phyloP scores from a whole-genome alignment of 345 rosid species.

The Acer negundo region DNA sequence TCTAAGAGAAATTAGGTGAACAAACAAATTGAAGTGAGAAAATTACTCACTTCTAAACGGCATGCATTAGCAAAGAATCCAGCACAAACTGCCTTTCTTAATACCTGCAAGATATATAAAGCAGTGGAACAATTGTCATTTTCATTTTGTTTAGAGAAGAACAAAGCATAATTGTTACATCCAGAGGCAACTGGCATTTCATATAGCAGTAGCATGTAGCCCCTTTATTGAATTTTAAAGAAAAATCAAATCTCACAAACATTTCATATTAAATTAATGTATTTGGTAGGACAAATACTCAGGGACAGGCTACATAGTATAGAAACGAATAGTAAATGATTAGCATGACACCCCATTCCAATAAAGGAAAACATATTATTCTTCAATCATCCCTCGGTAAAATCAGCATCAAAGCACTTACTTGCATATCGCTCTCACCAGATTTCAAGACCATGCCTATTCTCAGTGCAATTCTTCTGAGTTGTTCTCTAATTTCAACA shows the following conservation, averaged over 20 bases:
- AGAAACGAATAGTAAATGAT: background rate
- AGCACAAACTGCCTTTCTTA: conserved; percentile 82
- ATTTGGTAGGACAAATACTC: background rate
- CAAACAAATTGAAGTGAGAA: conserved; percentile 3
- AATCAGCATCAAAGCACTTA: conserved; percentile 22
- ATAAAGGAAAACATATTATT: background rate
- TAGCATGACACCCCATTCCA: background rate
- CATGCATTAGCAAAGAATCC: conserved; percentile 96
- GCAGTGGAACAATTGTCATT: background rate
- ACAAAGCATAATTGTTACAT: background rate
- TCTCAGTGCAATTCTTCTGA: conserved; percentile 70
- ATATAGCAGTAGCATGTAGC: background rate
- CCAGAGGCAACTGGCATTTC: background rate
- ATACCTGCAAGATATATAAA: conserved; percentile 47
- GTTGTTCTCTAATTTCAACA: conserved; percentile 77
- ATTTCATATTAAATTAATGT: background rate
- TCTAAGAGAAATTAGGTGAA: background rate
- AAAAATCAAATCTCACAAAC: background rate
- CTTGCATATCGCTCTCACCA: conserved; percentile 70
- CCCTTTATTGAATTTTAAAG: background rate
- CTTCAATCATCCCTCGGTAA: background rate
- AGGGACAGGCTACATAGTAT: background rate
- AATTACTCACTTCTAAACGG: conserved; percentile 62
- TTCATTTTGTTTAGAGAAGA: background rate
- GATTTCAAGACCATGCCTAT: conserved; percentile 80